Evolutionary conservation across 768 basidiomycete species (phyloP).

Genomic region (Ramaria sp.): DNA sequence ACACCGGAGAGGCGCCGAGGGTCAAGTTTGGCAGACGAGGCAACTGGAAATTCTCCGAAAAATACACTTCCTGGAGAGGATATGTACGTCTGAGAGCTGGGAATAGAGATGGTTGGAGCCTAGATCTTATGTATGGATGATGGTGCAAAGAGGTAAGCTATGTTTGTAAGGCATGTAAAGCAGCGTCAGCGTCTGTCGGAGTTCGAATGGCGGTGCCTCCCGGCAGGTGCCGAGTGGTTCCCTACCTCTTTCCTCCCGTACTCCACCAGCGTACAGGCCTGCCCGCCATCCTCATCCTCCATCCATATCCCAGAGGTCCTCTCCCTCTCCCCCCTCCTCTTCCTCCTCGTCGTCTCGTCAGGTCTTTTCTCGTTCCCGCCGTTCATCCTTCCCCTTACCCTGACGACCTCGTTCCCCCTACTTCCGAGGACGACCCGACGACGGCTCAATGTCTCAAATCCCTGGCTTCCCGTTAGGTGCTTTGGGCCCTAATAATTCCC

Average conservation of each 20-base stretch:
- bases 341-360: not conserved
- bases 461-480: conserved; percentile 4
- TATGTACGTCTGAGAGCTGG: too few relatives aligned
- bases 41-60: too few relatives aligned
- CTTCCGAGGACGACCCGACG: not conserved
- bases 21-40: too few relatives aligned
- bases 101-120: too few relatives aligned
- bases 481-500: not conserved
- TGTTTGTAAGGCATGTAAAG: too few relatives aligned
- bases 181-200: not conserved
- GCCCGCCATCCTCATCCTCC: not conserved
- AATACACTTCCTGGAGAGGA: too few relatives aligned
- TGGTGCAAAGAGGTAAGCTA: too few relatives aligned
- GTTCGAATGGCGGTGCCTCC: not conserved
- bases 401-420: not conserved
- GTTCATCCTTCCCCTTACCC: not conserved
- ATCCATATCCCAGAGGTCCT: not conserved
- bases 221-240: not conserved
- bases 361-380: not conserved
- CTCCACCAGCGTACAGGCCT: not conserved
- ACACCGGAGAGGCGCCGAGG: too few relatives aligned
- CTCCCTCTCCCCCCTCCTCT: not conserved
- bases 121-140: too few relatives aligned
- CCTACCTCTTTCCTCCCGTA: not conserved
- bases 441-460: conserved; percentile 8